A percentile compares a stretch with the other conserved stretches of the same genome.
Conservation (phyloP, 495 filamentous ascomycete genomes). For the Xylaria flabelliformis region DNA sequence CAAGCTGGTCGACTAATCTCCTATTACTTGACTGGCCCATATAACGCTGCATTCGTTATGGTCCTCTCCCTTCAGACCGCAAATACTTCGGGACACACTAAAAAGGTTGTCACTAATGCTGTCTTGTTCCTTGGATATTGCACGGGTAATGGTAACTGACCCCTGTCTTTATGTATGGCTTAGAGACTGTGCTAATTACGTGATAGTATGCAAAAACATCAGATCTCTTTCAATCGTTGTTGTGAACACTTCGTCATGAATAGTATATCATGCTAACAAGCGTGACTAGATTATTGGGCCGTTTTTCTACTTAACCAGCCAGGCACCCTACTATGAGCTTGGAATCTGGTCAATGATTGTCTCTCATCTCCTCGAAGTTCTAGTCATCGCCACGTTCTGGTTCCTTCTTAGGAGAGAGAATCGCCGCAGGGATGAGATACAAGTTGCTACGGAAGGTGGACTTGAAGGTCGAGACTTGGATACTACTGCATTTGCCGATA, state of each 20-base stretch:
- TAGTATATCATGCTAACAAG: neutral
- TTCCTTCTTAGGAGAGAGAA: slow-evolving; percentile 63
- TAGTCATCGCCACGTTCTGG: slow-evolving; percentile 55
- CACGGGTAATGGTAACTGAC: slow-evolving; percentile 30
- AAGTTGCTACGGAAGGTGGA: slow-evolving; percentile 49
- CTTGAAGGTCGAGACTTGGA: slow-evolving; percentile 54
- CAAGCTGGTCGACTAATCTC: slow-evolving; percentile 59
- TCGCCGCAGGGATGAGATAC: slow-evolving; percentile 53
- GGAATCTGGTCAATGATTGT: slow-evolving; percentile 71
- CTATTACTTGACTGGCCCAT: slow-evolving; percentile 56
- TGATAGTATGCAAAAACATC: slow-evolving; percentile 27
- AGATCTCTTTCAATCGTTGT: slow-evolving; percentile 32
- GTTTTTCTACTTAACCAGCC: slow-evolving; percentile 65
- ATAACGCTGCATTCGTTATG: slow-evolving; percentile 66
- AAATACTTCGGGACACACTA: slow-evolving; percentile 58
- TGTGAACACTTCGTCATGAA: too few species aligned
- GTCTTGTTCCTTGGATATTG: slow-evolving; percentile 58
- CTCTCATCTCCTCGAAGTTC: slow-evolving; percentile 61
- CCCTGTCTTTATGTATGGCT: neutral
- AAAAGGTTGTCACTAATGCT: slow-evolving; percentile 67
- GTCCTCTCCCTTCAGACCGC: slow-evolving; percentile 61
- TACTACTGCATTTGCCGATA: slow-evolving; percentile 63
- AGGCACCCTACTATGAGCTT: slow-evolving; percentile 62
- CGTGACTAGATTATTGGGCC: slow-evolving; percentile 56
- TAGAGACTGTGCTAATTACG: slow-evolving; percentile 10